phyloP scores from a whole-genome alignment of 2,329 filamentous ascomycete species.

The Macrophomina phaseolina region DNA sequence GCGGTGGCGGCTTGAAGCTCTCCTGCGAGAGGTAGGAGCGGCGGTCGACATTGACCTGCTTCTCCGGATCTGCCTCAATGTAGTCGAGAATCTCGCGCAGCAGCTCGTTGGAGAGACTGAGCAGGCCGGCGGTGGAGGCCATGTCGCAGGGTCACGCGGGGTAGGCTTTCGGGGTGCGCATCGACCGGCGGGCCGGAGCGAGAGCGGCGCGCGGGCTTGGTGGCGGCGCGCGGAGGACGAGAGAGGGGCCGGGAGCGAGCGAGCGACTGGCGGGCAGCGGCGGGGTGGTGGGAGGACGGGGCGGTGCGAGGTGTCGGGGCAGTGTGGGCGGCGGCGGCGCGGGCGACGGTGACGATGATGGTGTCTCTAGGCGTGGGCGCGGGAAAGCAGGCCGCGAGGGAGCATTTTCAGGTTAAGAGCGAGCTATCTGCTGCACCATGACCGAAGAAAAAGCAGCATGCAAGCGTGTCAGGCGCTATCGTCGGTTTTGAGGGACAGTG shows the following conservation, averaged over 20 bases:
- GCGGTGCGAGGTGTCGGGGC: background rate
- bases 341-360: background rate
- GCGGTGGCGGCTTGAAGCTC: constrained; percentile 54
- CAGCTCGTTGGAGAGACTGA: constrained; percentile 56
- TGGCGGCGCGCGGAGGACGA: background rate
- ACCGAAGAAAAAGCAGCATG: constrained; percentile 26
- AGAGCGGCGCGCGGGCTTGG: constrained; percentile 7
- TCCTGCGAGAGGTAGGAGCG: constrained; percentile 59
- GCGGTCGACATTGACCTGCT: constrained; percentile 56
- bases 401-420: constrained; percentile 25
- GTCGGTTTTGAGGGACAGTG: constrained; percentile 26
- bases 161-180: constrained; percentile 35
- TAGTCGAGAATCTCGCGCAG: constrained; percentile 58
- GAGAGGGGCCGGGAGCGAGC: background rate
- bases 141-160: constrained; percentile 37
- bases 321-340: background rate
- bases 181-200: constrained; percentile 31
- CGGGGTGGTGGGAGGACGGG: background rate
- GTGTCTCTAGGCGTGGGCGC: constrained; percentile 4
- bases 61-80: constrained; percentile 58
- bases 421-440: constrained; percentile 12
- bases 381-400: constrained; percentile 5
- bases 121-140: constrained; percentile 36
- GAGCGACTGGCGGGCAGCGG: constrained; percentile 4
- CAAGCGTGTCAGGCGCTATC: constrained; percentile 31